Evolutionary conservation across 257 asterid genomes (phyloP).

Genomic region (Solanum medicagineum): DNA sequence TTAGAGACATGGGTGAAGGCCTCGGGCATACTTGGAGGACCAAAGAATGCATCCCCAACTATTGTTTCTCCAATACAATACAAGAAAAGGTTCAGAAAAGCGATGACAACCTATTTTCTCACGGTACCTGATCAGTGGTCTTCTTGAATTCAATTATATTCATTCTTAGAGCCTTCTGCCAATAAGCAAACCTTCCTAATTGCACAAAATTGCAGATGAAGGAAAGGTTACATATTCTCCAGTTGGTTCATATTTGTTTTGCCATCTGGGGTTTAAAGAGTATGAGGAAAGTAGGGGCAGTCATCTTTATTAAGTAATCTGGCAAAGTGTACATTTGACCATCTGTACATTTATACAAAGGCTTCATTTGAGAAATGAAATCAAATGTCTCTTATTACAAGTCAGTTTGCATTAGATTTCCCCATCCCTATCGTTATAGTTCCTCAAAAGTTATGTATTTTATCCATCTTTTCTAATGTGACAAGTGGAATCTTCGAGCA

Average conservation of each 20-base stretch:
- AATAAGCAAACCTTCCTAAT: neutral
- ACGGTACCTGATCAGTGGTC: conserved; percentile 93
- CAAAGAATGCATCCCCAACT: conserved; percentile 83
- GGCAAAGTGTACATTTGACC: neutral
- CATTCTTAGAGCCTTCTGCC: conserved; percentile 3
- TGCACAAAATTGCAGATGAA: conserved; percentile 8
- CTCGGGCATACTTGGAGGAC: conserved; percentile 89
- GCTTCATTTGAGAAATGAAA: neutral
- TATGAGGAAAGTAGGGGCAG: neutral
- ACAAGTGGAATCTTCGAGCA: neutral
- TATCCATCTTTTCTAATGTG: neutral
- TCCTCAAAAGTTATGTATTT: neutral
- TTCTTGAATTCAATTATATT: conserved; percentile 10
- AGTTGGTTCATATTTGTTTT: neutral
- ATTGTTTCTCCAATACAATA: conserved; percentile 84
- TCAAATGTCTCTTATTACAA: neutral
- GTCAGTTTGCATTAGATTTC: neutral
- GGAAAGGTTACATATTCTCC: neutral
- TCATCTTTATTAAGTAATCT: neutral
- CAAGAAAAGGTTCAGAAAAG: conserved; percentile 94
- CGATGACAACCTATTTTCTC: conserved; percentile 83
- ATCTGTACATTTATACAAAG: conserved; percentile 9
- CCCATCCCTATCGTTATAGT: neutral
- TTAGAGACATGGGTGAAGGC: conserved; percentile 96
- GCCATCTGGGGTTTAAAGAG: neutral